Conservation (phyloP, 306 rosid species). For the Rosa persica region DNA sequence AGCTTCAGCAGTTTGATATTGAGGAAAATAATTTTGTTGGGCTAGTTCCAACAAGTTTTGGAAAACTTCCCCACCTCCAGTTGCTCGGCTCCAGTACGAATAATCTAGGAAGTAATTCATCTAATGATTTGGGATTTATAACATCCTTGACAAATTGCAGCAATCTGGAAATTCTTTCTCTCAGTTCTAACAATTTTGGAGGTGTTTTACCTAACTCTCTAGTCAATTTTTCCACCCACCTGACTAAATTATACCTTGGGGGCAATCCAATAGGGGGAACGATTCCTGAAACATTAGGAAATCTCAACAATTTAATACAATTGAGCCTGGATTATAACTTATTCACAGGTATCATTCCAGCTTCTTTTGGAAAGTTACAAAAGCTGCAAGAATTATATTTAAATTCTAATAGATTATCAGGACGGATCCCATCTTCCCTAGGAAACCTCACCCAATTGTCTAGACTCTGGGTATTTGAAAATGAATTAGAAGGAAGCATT, state of each 20-base stretch:
- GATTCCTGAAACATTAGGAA: conserved; percentile 24
- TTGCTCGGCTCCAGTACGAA: neutral
- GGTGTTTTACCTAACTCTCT: conserved; percentile 33
- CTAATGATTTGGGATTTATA: conserved; percentile 32
- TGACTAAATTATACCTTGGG: neutral
- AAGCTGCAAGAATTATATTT: neutral
- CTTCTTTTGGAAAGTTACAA: conserved; percentile 24
- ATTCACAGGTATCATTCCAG: conserved; percentile 28
- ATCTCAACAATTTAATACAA: conserved; percentile 5
- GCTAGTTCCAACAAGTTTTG: neutral
- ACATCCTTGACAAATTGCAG: conserved; percentile 31
- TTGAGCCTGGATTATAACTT: neutral
- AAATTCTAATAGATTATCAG: neutral
- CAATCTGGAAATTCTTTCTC: neutral
- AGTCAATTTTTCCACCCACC: conserved; percentile 38
- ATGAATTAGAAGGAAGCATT: conserved; percentile 35
- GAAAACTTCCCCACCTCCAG: neutral
- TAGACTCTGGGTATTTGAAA: neutral
- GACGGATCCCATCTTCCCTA: conserved; percentile 23
- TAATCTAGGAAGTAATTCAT: conserved; percentile 33
- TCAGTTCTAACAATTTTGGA: conserved; percentile 30
- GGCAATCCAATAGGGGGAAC: conserved; percentile 21
- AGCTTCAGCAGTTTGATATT: neutral
- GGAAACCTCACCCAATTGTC: conserved; percentile 32
- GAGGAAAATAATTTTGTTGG: neutral